Percentiles rank a stretch among this genome's conserved stretches.
Evolutionary conservation across 495 filamentous ascomycete genomes (phyloP).

Genomic region (Massariosphaeria phaeospora): DNA sequence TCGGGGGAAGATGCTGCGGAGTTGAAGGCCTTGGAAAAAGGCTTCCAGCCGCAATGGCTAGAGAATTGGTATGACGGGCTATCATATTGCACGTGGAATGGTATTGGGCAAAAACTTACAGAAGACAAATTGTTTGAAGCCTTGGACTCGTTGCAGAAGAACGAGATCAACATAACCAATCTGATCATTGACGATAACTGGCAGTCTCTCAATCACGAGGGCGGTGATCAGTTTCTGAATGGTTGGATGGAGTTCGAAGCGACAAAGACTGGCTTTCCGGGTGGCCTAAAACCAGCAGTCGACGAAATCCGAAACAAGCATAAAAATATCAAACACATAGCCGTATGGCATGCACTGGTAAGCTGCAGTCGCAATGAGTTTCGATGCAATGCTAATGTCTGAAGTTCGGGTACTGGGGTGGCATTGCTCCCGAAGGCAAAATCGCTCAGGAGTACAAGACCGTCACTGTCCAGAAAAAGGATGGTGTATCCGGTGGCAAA

Average conservation of each 20-base stretch:
- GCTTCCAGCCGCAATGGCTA: constrained; percentile 67
- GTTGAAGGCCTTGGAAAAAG: constrained; percentile 41
- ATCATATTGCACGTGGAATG: constrained; percentile 88
- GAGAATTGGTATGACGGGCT: constrained; percentile 86
- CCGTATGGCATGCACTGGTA: constrained; percentile 89
- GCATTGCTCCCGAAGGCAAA: constrained; percentile 64
- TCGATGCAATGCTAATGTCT: neutral
- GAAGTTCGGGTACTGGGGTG: constrained; percentile 85
- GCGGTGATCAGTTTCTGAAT: constrained; percentile 48
- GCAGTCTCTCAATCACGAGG: constrained; percentile 62
- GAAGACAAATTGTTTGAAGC: constrained; percentile 74
- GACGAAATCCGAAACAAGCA: constrained; percentile 62
- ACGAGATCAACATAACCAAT: constrained; percentile 57
- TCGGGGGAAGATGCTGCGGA: constrained; percentile 38
- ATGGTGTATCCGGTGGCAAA: constrained; percentile 52
- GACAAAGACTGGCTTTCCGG: constrained; percentile 71
- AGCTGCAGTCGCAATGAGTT: neutral
- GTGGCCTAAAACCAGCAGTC: constrained; percentile 66
- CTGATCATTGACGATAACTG: constrained; percentile 69
- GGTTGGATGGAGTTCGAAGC: constrained; percentile 75
- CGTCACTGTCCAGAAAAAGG: constrained; percentile 54
- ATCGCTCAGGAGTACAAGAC: constrained; percentile 77
- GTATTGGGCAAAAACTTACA: constrained; percentile 72
- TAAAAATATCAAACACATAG: constrained; percentile 73
- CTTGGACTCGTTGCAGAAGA: constrained; percentile 61